These are phyloP conservation scores for Ramichloridium luteum DNA, from an alignment of 2,329 filamentous ascomycete species.

Conservation along the genomic window DNA sequence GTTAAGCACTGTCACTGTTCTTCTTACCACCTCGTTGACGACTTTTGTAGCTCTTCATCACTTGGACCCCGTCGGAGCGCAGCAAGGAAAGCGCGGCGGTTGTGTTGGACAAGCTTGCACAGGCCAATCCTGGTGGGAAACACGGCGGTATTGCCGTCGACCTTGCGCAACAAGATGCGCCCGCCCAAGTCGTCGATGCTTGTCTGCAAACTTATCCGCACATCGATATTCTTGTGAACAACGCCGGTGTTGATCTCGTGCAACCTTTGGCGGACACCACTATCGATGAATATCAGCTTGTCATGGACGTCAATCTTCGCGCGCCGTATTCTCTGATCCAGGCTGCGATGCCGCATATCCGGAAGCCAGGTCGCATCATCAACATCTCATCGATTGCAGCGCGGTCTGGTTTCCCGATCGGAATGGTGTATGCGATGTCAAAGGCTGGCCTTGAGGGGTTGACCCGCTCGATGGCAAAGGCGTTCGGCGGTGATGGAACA, in stretches of 20 bases:
- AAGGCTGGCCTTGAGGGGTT: slow-evolving; percentile 49
- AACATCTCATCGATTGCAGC: slow-evolving; percentile 46
- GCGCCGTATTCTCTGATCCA: slow-evolving; percentile 42
- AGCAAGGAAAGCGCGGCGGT: slow-evolving; percentile 1
- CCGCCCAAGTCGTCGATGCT: slow-evolving; percentile 2
- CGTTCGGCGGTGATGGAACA: slow-evolving; percentile 42
- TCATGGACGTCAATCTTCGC: slow-evolving; percentile 47
- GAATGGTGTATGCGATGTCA: slow-evolving; percentile 42
- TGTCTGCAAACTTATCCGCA: slow-evolving; percentile 1
- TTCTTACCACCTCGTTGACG: slow-evolving; percentile 25
- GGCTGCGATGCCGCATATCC: slow-evolving; percentile 40
- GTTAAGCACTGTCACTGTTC: no score
- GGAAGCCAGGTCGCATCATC: slow-evolving; percentile 38
- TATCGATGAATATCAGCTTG: slow-evolving; percentile 37
- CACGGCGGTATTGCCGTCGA: slow-evolving; percentile 3
- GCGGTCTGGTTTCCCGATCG: slow-evolving; percentile 31
- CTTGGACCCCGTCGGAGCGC: not conserved
- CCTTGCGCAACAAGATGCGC: slow-evolving; percentile 3
- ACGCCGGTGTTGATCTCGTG: slow-evolving; percentile 21
- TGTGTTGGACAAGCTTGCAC: slow-evolving; percentile 1
- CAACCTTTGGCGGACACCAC: slow-evolving; percentile 29
- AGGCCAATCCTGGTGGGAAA: not conserved
- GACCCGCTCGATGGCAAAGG: slow-evolving; percentile 45
- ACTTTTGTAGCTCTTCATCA: slow-evolving; percentile 12
- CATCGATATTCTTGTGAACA: slow-evolving; percentile 33